Percentiles rank a stretch among this genome's conserved stretches.
phyloP scores from a whole-genome alignment of 192 early-diverging fungal genomes.

The Mortierella claussenii region DNA sequence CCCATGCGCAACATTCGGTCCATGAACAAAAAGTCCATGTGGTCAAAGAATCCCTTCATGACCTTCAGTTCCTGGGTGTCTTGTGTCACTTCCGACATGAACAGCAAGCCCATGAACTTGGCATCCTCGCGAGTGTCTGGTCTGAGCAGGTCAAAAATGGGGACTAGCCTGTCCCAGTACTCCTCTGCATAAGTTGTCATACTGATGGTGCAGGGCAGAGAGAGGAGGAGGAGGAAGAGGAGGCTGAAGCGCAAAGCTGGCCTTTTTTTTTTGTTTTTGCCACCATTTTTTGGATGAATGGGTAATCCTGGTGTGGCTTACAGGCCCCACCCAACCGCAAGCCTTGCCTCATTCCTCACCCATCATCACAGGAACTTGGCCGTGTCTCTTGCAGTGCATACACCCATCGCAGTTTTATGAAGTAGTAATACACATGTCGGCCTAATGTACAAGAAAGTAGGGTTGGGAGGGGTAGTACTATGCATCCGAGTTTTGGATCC shows the following conservation, averaged over 20 bases:
- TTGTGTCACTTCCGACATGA: slow-evolving; percentile 39
- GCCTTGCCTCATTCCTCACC: too few species aligned
- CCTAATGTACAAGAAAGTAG: too few species aligned
- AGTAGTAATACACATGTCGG: too few species aligned
- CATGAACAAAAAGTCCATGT: slow-evolving; percentile 41
- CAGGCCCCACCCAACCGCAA: too few species aligned
- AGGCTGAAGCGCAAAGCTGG: not conserved
- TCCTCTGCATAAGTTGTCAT: not conserved
- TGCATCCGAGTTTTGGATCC: slow-evolving; percentile 75
- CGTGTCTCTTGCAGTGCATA: too few species aligned
- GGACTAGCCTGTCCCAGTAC: not conserved
- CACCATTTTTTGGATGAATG: too few species aligned
- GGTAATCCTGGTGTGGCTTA: too few species aligned
- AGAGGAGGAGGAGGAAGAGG: too few species aligned
- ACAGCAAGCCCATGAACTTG: slow-evolving; percentile 42
- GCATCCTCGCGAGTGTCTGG: slow-evolving; percentile 35
- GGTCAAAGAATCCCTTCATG: slow-evolving; percentile 39
- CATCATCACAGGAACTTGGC: too few species aligned
- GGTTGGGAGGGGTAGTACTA: too few species aligned
- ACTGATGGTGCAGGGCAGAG: too few species aligned
- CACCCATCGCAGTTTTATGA: too few species aligned
- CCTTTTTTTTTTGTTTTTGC: slow-evolving; percentile 9
- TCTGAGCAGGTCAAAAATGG: slow-evolving; percentile 21
- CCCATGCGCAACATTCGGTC: slow-evolving; percentile 43
- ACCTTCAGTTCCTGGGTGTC: slow-evolving; percentile 11